phyloP scores from a whole-genome alignment of 768 basidiomycete genomes.

The Lenzites betulinus region DNA sequence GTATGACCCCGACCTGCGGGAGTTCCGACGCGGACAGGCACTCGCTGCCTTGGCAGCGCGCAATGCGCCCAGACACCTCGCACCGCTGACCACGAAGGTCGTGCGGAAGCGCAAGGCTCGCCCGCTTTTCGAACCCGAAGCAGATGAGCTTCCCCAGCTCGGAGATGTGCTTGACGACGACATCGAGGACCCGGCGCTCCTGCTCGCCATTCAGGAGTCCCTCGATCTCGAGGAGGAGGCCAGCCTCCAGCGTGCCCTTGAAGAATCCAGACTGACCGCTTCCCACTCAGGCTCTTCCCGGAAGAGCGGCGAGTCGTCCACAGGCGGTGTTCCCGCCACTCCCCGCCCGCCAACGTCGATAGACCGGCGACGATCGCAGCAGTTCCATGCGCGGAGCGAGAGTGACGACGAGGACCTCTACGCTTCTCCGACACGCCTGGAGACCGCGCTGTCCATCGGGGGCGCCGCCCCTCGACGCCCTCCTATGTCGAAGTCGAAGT shows the following conservation, averaged over 20 bases:
- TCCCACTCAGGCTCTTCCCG: neutral
- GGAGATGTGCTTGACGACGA: constrained; percentile 38
- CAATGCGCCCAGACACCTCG: constrained; percentile 41
- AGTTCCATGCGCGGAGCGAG: constrained; percentile 8
- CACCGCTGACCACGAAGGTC: constrained; percentile 34
- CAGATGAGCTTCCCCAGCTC: constrained; percentile 42
- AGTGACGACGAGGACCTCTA: constrained; percentile 49
- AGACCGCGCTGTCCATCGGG: constrained; percentile 67
- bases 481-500: constrained; percentile 13
- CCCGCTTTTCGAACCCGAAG: constrained; percentile 57
- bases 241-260: constrained; percentile 31
- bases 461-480: constrained; percentile 48
- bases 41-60: constrained; percentile 59
- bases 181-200: constrained; percentile 59
- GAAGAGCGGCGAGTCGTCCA: constrained; percentile 15
- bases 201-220: constrained; percentile 64
- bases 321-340: neutral
- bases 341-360: constrained; percentile 1
- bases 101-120: constrained; percentile 39
- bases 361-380: constrained; percentile 6
- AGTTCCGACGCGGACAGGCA: constrained; percentile 62
- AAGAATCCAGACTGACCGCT: constrained; percentile 27
- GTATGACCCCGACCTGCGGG: constrained; percentile 63
- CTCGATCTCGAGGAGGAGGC: constrained; percentile 43
- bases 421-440: constrained; percentile 56